Evolutionary conservation across 2,329 filamentous ascomycete genomes (phyloP).

Genomic region (Xylariales sp.): DNA sequence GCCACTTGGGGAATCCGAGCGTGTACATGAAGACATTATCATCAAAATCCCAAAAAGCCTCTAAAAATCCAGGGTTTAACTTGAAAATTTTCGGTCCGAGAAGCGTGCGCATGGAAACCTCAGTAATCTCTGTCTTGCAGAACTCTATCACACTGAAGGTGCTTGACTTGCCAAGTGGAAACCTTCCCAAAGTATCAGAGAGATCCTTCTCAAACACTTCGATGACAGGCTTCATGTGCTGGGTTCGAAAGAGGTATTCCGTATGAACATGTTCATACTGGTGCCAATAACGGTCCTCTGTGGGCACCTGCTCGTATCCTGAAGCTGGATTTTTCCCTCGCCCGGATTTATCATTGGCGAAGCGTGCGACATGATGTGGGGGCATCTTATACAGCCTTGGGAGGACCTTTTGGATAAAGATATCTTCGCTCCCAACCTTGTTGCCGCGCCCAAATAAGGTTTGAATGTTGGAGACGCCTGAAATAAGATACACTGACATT

Average conservation of each 20-base stretch:
- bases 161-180: conserved; percentile 13
- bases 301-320: conserved; percentile 11
- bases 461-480: conserved; percentile 12
- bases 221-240: not conserved
- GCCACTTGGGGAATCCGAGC: conserved; percentile 16
- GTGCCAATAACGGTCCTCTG: conserved; percentile 18
- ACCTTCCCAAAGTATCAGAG: not conserved
- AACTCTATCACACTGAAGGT: conserved; percentile 13
- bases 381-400: conserved; percentile 11
- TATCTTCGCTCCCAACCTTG: conserved; percentile 5
- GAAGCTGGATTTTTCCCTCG: conserved; percentile 10
- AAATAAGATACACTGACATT: conserved; percentile 9
- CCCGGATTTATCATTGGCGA: conserved; percentile 12
- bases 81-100: conserved; percentile 18
- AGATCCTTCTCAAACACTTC: conserved; percentile 1
- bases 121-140: conserved; percentile 15
- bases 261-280: not conserved
- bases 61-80: conserved; percentile 17
- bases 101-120: conserved; percentile 14
- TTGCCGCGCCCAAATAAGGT: conserved; percentile 9
- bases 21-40: conserved; percentile 12
- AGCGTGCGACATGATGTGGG: conserved; percentile 11
- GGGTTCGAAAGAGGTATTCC: not conserved
- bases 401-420: conserved; percentile 8
- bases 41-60: conserved; percentile 21